Percentiles rank a stretch among this genome's conserved stretches.
These are phyloP conservation scores for Myriosclerotinia scirpicola DNA, from an alignment of 2,329 filamentous ascomycete species.

Conservation along the genomic window DNA sequence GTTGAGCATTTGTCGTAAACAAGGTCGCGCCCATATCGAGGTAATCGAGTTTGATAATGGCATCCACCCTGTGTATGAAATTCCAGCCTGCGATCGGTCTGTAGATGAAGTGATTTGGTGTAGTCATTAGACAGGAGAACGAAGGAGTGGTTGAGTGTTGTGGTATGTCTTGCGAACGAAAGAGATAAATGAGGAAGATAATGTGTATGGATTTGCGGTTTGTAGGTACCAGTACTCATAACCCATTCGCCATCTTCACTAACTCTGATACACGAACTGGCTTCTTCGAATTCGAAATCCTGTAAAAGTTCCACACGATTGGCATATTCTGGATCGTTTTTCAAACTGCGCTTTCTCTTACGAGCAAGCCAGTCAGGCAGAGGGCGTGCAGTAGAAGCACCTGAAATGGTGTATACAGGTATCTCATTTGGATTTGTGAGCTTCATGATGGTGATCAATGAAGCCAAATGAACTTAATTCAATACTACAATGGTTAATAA, in stretches of 20 bases:
- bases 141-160: slow-evolving; percentile 88
- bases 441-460: slow-evolving; percentile 58
- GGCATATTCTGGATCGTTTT: slow-evolving; percentile 88
- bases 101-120: slow-evolving; percentile 89
- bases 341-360: slow-evolving; percentile 84
- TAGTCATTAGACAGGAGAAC: slow-evolving; percentile 86
- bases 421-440: slow-evolving; percentile 79
- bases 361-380: slow-evolving; percentile 94
- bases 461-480: background rate
- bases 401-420: slow-evolving; percentile 92
- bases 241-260: slow-evolving; percentile 97
- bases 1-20: slow-evolving; percentile 79
- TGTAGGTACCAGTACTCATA: slow-evolving; percentile 84
- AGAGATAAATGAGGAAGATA: slow-evolving; percentile 89
- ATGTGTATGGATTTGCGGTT: slow-evolving; percentile 89
- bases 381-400: slow-evolving; percentile 80
- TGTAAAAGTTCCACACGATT: slow-evolving; percentile 93
- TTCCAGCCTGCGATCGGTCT: slow-evolving; percentile 86
- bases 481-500: background rate
- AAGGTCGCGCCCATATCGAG: slow-evolving; percentile 87
- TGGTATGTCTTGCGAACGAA: slow-evolving; percentile 91
- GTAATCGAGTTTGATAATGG: slow-evolving; percentile 86
- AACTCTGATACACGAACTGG: slow-evolving; percentile 83
- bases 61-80: slow-evolving; percentile 88
- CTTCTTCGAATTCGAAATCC: slow-evolving; percentile 97